Percentiles rank a stretch among this genome's conserved stretches.
Evolutionary conservation across 2,329 filamentous ascomycete species (phyloP).

Genomic region (Xylaria multiplex): DNA sequence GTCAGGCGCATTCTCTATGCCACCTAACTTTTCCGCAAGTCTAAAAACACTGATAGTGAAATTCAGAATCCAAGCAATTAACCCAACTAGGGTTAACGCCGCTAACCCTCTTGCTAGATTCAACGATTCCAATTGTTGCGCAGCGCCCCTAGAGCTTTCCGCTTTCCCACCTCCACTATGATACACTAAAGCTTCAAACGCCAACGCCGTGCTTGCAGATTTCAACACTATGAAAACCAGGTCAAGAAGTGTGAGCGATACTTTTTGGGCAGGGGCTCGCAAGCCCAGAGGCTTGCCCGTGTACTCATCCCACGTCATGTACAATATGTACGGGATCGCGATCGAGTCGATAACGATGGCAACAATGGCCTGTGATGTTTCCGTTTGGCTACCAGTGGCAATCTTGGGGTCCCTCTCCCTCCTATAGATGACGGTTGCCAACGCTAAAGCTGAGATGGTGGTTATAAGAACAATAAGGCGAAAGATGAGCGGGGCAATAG

Average conservation of each 20-base stretch:
- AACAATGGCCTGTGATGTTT: constrained; percentile 83
- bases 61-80: constrained; percentile 90
- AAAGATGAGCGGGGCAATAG: constrained; percentile 85
- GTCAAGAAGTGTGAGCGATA: constrained; percentile 88
- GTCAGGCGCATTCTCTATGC: constrained; percentile 58
- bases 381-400: constrained; percentile 55
- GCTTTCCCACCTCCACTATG: constrained; percentile 52
- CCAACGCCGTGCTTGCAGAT: constrained; percentile 88
- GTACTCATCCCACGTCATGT: constrained; percentile 97
- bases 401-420: constrained; percentile 55
- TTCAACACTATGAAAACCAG: constrained; percentile 98
- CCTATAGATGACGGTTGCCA: constrained; percentile 79
- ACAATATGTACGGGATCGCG: constrained; percentile 88
- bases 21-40: constrained; percentile 69
- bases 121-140: constrained; percentile 65
- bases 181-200: constrained; percentile 83
- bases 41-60: constrained; percentile 87
- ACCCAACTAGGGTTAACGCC: constrained; percentile 79
- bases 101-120: constrained; percentile 75
- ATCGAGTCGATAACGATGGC: constrained; percentile 89
- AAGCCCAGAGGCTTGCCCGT: constrained; percentile 91
- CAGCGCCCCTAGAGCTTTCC: constrained; percentile 45
- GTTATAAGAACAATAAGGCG: constrained; percentile 85
- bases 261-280: constrained; percentile 83
- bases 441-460: constrained; percentile 80